Evolutionary conservation across 2,329 filamentous ascomycete genomes (phyloP).

Genomic region (Tolypocladium ophioglossoides): DNA sequence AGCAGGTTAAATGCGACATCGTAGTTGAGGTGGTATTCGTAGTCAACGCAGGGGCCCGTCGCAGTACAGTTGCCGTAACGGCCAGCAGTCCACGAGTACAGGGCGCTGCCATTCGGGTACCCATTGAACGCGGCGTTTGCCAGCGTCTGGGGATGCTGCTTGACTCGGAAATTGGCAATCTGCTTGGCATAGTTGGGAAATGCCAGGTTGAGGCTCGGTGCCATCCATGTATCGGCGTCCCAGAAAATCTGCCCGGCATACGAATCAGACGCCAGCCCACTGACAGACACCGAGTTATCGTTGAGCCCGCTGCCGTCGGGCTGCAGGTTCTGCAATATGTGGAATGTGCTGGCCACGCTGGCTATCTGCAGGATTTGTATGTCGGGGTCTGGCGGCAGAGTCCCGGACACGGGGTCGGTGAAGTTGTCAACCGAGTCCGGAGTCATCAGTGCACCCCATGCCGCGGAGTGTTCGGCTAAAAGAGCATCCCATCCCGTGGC

Average conservation of each 20-base stretch:
- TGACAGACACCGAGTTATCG: constrained; percentile 13
- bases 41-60: constrained; percentile 54
- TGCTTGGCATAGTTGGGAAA: constrained; percentile 14
- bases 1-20: constrained; percentile 58
- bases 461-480: constrained; percentile 43
- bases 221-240: constrained; percentile 19
- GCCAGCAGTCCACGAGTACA: constrained; percentile 58
- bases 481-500: constrained; percentile 43
- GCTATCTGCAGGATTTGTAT: constrained; percentile 44
- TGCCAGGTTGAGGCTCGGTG: constrained; percentile 13
- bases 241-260: constrained; percentile 19
- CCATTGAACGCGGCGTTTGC: constrained; percentile 35
- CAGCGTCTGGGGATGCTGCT: constrained; percentile 36
- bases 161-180: constrained; percentile 15
- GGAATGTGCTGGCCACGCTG: constrained; percentile 43
- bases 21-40: constrained; percentile 61
- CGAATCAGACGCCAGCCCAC: constrained; percentile 16
- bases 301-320: constrained; percentile 32
- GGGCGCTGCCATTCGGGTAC: constrained; percentile 40
- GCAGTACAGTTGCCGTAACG: constrained; percentile 55
- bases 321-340: constrained; percentile 43
- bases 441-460: constrained; percentile 53
- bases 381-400: constrained; percentile 43
- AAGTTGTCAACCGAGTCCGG: constrained; percentile 54
- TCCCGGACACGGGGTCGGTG: constrained; percentile 38